Percentiles rank a stretch among this genome's conserved stretches.
phyloP scores from a whole-genome alignment of 345 rosid genomes.

The Gossypium bickii region DNA sequence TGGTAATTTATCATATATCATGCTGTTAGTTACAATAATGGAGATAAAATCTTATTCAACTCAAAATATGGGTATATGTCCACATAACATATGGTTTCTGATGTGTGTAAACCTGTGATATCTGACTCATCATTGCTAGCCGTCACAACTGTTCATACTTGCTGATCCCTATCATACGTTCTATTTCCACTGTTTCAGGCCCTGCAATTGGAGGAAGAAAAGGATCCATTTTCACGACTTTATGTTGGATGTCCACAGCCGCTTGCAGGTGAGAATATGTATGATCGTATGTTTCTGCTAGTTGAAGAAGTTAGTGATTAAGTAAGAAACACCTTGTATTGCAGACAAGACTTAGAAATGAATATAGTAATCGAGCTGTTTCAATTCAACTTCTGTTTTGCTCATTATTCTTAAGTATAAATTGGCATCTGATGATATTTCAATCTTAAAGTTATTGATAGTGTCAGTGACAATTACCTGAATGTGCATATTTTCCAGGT shows the following conservation, averaged over 20 bases:
- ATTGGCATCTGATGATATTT: background rate
- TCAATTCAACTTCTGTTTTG: background rate
- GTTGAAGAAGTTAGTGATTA: background rate
- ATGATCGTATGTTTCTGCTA: background rate
- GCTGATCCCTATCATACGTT: constrained; percentile 3
- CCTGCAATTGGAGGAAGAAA: constrained; percentile 83
- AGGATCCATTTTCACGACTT: constrained; percentile 99
- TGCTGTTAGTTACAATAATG: background rate
- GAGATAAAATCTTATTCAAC: background rate
- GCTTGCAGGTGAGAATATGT: constrained; percentile 69
- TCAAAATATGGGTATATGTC: background rate
- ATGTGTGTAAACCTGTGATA: background rate
- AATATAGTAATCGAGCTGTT: background rate
- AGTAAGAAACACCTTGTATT: background rate
- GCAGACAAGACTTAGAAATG: background rate
- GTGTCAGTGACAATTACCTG: background rate
- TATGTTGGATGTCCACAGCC: constrained; percentile 91
- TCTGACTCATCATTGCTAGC: background rate
- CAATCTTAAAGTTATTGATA: background rate
- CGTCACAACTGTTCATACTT: background rate
- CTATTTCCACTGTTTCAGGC: constrained; percentile 45
- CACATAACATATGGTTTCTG: background rate
- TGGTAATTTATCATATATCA: background rate
- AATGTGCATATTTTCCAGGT: background rate
- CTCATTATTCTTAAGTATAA: background rate